A percentile compares a stretch with the other conserved stretches of the same genome.
Evolutionary conservation across 2,329 filamentous ascomycete genomes (phyloP).

Genomic region (Colletotrichum theobromicola): DNA sequence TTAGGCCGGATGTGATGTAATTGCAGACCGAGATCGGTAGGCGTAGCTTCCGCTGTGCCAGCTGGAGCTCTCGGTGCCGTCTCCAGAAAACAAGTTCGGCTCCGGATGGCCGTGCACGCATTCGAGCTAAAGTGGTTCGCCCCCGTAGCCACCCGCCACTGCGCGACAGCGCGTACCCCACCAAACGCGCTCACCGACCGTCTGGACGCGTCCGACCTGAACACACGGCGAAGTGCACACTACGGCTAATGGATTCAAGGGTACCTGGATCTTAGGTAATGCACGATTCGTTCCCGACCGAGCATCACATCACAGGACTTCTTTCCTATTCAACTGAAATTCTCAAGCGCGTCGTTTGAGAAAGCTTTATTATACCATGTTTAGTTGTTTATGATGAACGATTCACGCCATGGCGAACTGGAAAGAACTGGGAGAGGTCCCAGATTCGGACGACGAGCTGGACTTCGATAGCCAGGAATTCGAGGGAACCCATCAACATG

Average conservation of each 20-base stretch:
- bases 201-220: conserved; percentile 11
- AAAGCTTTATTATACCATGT: neutral
- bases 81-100: neutral
- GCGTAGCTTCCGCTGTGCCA: neutral
- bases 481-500: neutral
- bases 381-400: conserved; percentile 20
- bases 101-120: conserved; percentile 2
- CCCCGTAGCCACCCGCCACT: neutral
- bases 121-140: conserved; percentile 4
- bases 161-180: conserved; percentile 6
- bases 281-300: neutral
- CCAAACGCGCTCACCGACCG: conserved; percentile 12
- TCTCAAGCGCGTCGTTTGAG: neutral
- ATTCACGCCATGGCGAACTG: conserved; percentile 46
- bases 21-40: neutral
- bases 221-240: neutral
- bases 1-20: neutral
- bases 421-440: conserved; percentile 56
- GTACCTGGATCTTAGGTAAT: conserved; percentile 2
- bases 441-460: conserved; percentile 56
- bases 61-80: neutral
- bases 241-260: neutral
- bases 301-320: neutral
- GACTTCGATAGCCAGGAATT: conserved; percentile 42
- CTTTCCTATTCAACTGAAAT: neutral